Conservation (phyloP, 768 basidiomycete species). For the Phaffia australis region DNA sequence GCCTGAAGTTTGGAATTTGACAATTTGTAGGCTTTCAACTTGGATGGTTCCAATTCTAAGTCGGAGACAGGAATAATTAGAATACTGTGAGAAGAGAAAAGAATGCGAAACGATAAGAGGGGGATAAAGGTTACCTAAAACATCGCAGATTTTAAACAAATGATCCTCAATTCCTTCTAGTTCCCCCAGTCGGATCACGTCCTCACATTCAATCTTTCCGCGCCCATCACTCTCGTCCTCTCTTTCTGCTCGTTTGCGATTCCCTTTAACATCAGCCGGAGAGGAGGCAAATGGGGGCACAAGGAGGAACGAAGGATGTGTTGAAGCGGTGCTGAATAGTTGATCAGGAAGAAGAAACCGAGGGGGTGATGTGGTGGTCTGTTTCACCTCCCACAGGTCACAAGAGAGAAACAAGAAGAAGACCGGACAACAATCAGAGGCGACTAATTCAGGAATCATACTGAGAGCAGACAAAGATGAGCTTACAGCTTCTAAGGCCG, state of each 20-base stretch:
- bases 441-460: neutral
- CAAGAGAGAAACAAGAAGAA: neutral
- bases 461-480: neutral
- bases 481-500: constrained; percentile 16
- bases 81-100: neutral
- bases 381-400: too few species aligned
- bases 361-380: constrained; percentile 24
- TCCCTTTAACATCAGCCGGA: neutral
- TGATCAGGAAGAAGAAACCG: constrained; percentile 23
- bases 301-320: constrained; percentile 1
- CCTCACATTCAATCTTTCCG: constrained; percentile 1
- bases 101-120: neutral
- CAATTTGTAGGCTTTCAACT: constrained; percentile 11
- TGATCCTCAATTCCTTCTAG: constrained; percentile 3
- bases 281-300: constrained; percentile 2
- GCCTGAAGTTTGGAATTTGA: neutral
- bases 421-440: neutral
- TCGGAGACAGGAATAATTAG: neutral
- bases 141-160: constrained; percentile 16
- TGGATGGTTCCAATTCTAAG: constrained; percentile 1
- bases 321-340: constrained; percentile 21
- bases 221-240: neutral
- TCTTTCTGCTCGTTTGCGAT: neutral
- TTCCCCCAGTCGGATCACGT: constrained; percentile 5
- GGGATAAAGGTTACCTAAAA: neutral